Evolutionary conservation across 805 yeast genomes (phyloP), one percentile per base, ranked within the genome.

Genomic region (Candida manassasensis): DNA sequence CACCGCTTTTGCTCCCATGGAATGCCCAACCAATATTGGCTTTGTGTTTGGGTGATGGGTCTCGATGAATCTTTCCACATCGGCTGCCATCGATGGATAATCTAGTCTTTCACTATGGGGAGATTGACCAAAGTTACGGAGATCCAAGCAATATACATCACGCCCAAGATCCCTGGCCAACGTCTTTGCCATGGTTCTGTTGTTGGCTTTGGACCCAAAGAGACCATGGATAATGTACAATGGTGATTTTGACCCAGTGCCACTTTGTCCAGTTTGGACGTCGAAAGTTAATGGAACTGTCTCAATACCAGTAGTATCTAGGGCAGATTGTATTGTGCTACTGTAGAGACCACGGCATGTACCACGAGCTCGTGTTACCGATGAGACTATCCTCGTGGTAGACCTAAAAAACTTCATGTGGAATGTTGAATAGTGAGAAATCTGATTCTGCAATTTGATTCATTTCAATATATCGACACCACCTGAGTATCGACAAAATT

Each of bases 1-100:
- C 4, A 82, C 96, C 0, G 90, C 74, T 51, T 90, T 89, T 4
- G 95, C 98, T 5, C 98, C 98, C 93, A 85, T 82, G 0, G 90
- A 82, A 53, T 84, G 93, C 0, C 94, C 94, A 12, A 84, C 61
- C 13, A 84, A 40, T n/a, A 84, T 74, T 0, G 85, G 82, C 34
- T 72, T 69, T 10, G 31, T 40, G 6, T 70, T 65, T 6, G n/a
- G 11, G 6, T 30, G 27, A 7, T 30, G 27, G 3, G 73, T 74
- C 1, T 52, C 48, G 8, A 89, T 71, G 52, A 88, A 90, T 13
- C 60, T 48, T 45, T 80, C 87, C n/a, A 90, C 87, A 55, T 90
- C 98, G 0, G 84, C 80, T 0, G 96, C 82, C 63, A 90, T 65
- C 2, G 89, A 66, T 1, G 84, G 81, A 56, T 89, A 89, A 51